Evolutionary conservation across 306 rosid species (phyloP), one percentile per base, ranked within the genome.

Genomic region (Cicer bijugum): DNA sequence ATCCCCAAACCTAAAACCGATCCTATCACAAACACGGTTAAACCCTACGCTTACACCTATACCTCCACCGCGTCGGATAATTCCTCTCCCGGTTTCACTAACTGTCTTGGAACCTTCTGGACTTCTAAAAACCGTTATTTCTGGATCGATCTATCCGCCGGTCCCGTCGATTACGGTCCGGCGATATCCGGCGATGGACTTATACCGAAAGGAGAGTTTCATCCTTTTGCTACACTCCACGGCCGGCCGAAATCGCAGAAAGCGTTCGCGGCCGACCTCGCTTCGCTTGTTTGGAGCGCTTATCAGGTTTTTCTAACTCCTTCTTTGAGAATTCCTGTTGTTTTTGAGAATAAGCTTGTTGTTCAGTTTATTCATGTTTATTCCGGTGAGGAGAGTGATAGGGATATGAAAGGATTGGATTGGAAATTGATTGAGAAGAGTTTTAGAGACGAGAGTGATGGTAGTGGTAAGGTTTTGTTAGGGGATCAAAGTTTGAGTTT

Each of bases 101-200:
- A 78, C 42, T 95, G 99, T 60, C 69, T 86, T 63, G 99, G 97
- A 50, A 90, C 86, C 6, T 42, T 91, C 20, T 91, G 96, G 97
- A 87, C 89, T 37, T 91, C 91, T 33, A 71, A 50, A 7, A 80
- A 88, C 6, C 84, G 97, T 8, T 95, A 86, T 45, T 65, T 88
- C 56, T 95, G 99, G 99, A 82, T 95, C 69, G 99, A 95, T 58
- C 79, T 95, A 69, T 90, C 93, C 6, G 97, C 99, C 3, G 99
- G 97, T 0, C 96, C 97, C 0, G 93, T 95, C 3, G 97, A 92
- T 43, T 95, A 95, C 17, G 99, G 99, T 4, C 99, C 97, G 1
- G 84, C 93, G 0, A 74, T 91, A 6, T 90, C 97, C 12, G 99
- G 99, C 0, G 97, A 95, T 2, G 99, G 97, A 7, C 86, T 88